phyloP scores from a whole-genome alignment of 768 basidiomycete species.

The Hysterangium stoloniferum region DNA sequence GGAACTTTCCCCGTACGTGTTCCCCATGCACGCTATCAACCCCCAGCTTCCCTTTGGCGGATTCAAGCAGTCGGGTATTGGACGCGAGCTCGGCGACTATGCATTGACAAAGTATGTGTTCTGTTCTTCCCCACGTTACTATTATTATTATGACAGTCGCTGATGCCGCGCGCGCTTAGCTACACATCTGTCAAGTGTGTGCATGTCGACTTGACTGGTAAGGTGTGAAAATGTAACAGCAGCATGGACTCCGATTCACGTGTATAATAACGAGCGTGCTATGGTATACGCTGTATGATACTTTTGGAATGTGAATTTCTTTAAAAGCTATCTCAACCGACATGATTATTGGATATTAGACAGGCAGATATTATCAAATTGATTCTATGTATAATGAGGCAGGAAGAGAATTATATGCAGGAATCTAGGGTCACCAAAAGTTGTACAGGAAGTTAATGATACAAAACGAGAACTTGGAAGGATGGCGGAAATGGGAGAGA shows the following conservation, averaged over 20 bases:
- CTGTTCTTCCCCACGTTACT: background rate
- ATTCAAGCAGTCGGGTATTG: slow-evolving; percentile 77
- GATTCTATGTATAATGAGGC: no score
- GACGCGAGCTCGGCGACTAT: slow-evolving; percentile 75
- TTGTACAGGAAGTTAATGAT: no score
- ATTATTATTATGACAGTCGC: background rate
- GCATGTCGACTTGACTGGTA: slow-evolving; percentile 47
- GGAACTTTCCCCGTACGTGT: slow-evolving; percentile 53
- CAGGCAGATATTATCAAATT: no score
- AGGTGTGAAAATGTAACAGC: slow-evolving; percentile 12
- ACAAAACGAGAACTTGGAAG: no score
- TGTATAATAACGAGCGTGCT: background rate
- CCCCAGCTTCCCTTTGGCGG: slow-evolving; percentile 73
- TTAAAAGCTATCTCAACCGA: no score
- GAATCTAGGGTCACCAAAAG: no score
- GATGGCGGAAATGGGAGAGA: no score
- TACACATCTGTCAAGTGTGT: slow-evolving; percentile 67
- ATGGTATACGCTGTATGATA: background rate
- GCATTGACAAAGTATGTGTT: slow-evolving; percentile 46
- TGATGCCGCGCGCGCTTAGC: slow-evolving; percentile 23
- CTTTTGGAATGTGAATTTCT: no score
- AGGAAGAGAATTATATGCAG: no score
- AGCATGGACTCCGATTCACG: background rate
- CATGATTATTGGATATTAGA: no score
- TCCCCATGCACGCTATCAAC: slow-evolving; percentile 27